Base-by-base conservation (phyloP, 345 rosid genomes). In the Salix suchowensis region DNA sequence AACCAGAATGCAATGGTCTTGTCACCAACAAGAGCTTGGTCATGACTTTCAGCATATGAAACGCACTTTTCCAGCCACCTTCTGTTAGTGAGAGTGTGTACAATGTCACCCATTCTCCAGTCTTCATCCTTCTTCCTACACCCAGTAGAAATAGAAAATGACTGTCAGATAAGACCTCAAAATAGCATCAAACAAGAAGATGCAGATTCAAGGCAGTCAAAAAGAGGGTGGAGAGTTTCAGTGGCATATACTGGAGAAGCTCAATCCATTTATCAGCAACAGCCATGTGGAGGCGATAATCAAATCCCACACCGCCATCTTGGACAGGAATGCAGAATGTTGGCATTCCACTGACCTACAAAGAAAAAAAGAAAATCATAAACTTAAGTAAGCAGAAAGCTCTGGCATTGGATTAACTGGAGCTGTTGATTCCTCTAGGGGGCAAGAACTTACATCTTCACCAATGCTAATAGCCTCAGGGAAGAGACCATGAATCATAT, bases 11-110 rank as follows among this genome's bases (percentile, higher is more conserved):
- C 97, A 68, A 95, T 82, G 37, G 98, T 95, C 81, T 95, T 95
- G 87, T 95, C 97, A n/a, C 98, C 98, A 72, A 95, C 98, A 80
- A 95, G 92, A 76, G 98, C 98, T 86, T 93, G 98, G 85, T 95
- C 98, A 82, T 95, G 98, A 86, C 97, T 90, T 83, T 95, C 98
- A 48, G 98, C 97, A 87, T 95, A 95, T 55, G 87, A 76, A 44
- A 93, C 85, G 78, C 97, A 95, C 75, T 91, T 93, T 76, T 95
- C 97, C 67, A 75, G 72, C 98, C 97, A 95, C 83, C 98, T 89
- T 80, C 97, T 84, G 85, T 95, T 93, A 76, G 89, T 89, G 18
- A 95, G 93, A 4, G 96, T 89, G 82, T 85, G 82, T 71, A 88
- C 67, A 68, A 95, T 90, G 72, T 91, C 94, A 71, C 91, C 78